Percentiles rank a stretch among this genome's conserved stretches.
Evolutionary conservation across 2,329 filamentous ascomycete species (phyloP).

Genomic region (Madurella mycetomatis): DNA sequence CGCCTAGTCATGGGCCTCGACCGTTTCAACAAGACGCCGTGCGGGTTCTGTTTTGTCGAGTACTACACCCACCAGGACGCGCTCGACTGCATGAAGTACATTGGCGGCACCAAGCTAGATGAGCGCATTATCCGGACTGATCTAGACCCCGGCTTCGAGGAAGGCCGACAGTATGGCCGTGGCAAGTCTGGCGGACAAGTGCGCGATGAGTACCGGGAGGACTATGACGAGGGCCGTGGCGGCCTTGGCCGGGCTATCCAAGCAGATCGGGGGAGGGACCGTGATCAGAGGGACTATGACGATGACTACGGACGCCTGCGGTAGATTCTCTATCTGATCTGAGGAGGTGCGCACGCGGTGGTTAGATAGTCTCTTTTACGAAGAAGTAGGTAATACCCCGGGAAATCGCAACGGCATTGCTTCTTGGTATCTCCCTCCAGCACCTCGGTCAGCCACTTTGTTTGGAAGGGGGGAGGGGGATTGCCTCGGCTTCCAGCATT

Average conservation of each 20-base stretch:
- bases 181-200: conserved; percentile 97
- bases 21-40: conserved; percentile 94
- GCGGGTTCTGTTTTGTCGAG: conserved; percentile 98
- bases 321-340: conserved; percentile 11
- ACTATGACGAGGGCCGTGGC: conserved; percentile 91
- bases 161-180: conserved; percentile 91
- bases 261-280: conserved; percentile 36
- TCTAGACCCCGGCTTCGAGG: conserved; percentile 90
- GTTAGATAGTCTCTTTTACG: neutral
- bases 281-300: conserved; percentile 18
- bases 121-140: conserved; percentile 95
- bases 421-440: no score
- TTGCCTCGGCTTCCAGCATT: no score
- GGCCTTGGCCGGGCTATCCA: conserved; percentile 78
- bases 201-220: conserved; percentile 93
- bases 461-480: no score
- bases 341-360: neutral
- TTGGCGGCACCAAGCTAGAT: conserved; percentile 95
- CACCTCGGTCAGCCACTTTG: no score
- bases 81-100: conserved; percentile 96
- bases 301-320: conserved; percentile 22
- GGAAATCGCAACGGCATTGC: conserved; percentile 7
- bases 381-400: conserved; percentile 12
- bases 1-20: conserved; percentile 96
- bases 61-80: conserved; percentile 98